These are phyloP conservation scores for Fusarium aywerte DNA, from an alignment of 2,329 filamentous ascomycete species.

Conservation along the genomic window DNA sequence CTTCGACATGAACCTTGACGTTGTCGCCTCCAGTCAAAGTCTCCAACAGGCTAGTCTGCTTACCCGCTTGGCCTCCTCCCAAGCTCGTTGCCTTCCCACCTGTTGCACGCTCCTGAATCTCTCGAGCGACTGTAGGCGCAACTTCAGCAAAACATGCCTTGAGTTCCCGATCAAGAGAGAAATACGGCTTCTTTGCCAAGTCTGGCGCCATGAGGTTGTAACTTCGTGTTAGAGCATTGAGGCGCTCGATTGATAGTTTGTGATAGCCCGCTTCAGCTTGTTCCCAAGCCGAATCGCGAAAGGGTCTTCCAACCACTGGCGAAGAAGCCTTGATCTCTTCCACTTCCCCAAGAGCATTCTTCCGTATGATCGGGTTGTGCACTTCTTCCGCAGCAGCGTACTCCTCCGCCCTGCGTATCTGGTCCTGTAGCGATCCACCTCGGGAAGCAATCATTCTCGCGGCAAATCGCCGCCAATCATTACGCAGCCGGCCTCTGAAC, in stretches of 20 bases:
- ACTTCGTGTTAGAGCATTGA: conserved; percentile 83
- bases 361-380: conserved; percentile 66
- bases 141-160: conserved; percentile 85
- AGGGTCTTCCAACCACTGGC: conserved; percentile 61
- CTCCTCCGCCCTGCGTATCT: conserved; percentile 75
- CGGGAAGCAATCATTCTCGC: conserved; percentile 79
- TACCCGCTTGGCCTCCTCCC: conserved; percentile 43
- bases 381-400: conserved; percentile 80
- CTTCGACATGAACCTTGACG: conserved; percentile 76
- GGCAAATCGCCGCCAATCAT: conserved; percentile 87
- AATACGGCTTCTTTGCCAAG: conserved; percentile 93
- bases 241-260: conserved; percentile 76
- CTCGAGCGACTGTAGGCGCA: conserved; percentile 77
- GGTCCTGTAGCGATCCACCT: conserved; percentile 78
- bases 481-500: conserved; percentile 80
- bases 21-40: conserved; percentile 63
- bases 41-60: conserved; percentile 66
- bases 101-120: conserved; percentile 76
- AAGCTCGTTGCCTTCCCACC: conserved; percentile 52
- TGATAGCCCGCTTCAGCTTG: conserved; percentile 78
- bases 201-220: conserved; percentile 97
- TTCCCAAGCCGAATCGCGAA: conserved; percentile 84
- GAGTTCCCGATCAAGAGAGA: conserved; percentile 83
- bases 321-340: conserved; percentile 49
- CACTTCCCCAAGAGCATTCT: conserved; percentile 57